Evolutionary conservation across 306 rosid species (phyloP).

Genomic region (Glycyrrhiza uralensis): DNA sequence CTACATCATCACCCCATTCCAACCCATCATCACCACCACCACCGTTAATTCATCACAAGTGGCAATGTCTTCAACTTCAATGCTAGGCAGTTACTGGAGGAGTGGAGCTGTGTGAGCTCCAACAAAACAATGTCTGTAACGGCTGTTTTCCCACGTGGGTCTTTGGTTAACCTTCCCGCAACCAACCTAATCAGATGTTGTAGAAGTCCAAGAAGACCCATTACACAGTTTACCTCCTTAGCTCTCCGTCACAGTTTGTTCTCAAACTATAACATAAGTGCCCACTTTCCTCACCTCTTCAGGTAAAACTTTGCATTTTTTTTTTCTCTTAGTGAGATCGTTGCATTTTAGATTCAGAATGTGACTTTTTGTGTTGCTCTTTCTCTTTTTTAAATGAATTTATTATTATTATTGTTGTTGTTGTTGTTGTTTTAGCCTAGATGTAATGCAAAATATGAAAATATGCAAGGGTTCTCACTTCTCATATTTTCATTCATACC

Average conservation of each 20-base stretch:
- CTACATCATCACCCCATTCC: not conserved
- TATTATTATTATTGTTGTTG: no score
- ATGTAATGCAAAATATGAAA: not conserved
- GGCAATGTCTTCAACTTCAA: not conserved
- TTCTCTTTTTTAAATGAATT: no score
- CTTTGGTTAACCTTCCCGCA: slow-evolving; percentile 8
- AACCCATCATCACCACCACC: not conserved
- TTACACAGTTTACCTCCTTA: slow-evolving; percentile 21
- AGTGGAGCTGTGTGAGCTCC: slow-evolving; percentile 10
- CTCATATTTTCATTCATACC: not conserved
- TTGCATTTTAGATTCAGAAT: not conserved
- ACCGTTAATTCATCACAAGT: not conserved
- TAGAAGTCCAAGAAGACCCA: not conserved
- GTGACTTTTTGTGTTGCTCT: not conserved
- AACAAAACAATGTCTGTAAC: slow-evolving; percentile 25
- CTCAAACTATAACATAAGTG: not conserved
- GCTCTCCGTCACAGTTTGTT: slow-evolving; percentile 13
- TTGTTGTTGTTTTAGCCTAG: not conserved
- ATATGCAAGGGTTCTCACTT: not conserved
- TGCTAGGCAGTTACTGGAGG: not conserved
- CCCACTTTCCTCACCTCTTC: slow-evolving; percentile 16
- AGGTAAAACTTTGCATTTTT: slow-evolving; percentile 18
- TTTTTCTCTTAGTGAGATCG: not conserved
- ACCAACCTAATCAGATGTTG: slow-evolving; percentile 8
- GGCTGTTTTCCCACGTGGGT: slow-evolving; percentile 27